Evolutionary conservation across 805 yeast species (phyloP).

Genomic region (Spathaspora girioi): DNA sequence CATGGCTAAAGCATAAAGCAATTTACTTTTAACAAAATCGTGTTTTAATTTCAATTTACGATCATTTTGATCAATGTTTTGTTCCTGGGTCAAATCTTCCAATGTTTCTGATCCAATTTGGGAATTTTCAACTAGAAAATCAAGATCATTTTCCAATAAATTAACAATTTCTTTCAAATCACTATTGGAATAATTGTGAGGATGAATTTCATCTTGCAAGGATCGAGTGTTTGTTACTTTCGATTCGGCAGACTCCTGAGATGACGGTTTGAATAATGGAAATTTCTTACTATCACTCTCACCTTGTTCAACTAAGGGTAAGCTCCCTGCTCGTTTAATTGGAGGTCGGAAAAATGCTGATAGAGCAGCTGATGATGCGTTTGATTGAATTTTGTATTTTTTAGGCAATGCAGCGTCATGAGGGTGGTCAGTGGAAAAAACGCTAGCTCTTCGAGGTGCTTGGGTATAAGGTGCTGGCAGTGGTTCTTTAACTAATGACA

Average conservation of each 20-base stretch:
- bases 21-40: slow-evolving; percentile 39
- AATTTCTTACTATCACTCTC: neutral
- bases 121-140: slow-evolving; percentile 22
- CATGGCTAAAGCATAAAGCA: slow-evolving; percentile 62
- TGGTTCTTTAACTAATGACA: neutral
- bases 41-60: slow-evolving; percentile 31
- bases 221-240: neutral
- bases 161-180: slow-evolving; percentile 49
- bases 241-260: neutral
- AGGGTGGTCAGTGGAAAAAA: neutral
- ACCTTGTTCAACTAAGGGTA: slow-evolving; percentile 18
- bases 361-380: slow-evolving; percentile 46
- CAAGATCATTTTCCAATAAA: slow-evolving; percentile 40
- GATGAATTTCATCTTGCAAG: neutral
- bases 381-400: slow-evolving; percentile 30
- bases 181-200: slow-evolving; percentile 22
- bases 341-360: slow-evolving; percentile 42
- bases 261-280: neutral
- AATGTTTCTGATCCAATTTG: slow-evolving; percentile 48
- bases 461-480: neutral
- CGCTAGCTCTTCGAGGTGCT: neutral
- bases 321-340: slow-evolving; percentile 33
- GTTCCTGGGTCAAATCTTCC: slow-evolving; percentile 46
- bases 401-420: neutral
- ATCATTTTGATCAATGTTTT: slow-evolving; percentile 18